phyloP scores from a whole-genome alignment of 805 yeast species.

The Pichia nakasei region DNA sequence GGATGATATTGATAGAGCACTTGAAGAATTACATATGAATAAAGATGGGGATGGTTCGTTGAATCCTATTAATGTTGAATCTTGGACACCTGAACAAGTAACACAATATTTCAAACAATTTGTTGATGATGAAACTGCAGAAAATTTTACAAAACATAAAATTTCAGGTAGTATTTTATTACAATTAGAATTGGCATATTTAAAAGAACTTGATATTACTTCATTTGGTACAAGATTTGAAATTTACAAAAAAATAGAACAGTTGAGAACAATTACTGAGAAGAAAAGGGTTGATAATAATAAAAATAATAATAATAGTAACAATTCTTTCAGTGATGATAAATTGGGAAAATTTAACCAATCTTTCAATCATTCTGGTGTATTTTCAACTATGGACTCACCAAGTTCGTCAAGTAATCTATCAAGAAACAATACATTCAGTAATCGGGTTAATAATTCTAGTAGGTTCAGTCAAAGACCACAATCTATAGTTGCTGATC shows the following conservation, averaged over 20 bases:
- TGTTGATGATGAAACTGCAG: slow-evolving; percentile 65
- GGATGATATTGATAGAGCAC: slow-evolving; percentile 65
- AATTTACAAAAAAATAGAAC: slow-evolving; percentile 80
- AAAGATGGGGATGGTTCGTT: slow-evolving; percentile 15
- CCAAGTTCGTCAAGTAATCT: neutral
- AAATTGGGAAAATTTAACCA: neutral
- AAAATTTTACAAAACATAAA: slow-evolving; percentile 77
- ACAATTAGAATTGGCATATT: slow-evolving; percentile 74
- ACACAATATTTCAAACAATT: slow-evolving; percentile 60
- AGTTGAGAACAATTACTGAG: slow-evolving; percentile 32
- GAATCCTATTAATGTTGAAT: slow-evolving; percentile 39
- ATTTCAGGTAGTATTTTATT: slow-evolving; percentile 80
- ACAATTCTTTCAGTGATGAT: neutral
- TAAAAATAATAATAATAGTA: neutral
- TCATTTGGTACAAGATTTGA: slow-evolving; percentile 96
- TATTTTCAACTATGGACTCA: neutral
- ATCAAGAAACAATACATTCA: neutral
- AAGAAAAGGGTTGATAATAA: too few relatives aligned
- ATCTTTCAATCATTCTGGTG: neutral
- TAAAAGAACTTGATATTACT: slow-evolving; percentile 85
- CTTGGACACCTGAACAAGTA: slow-evolving; percentile 87
- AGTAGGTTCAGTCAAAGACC: slow-evolving; percentile 3
- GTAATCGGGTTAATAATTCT: neutral
- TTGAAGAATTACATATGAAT: slow-evolving; percentile 45
- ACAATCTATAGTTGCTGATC: slow-evolving; percentile 9